These are phyloP conservation scores for Plasmodium vivax DNA, from an alignment of 169 alveolate species.

Conservation along the genomic window DNA sequence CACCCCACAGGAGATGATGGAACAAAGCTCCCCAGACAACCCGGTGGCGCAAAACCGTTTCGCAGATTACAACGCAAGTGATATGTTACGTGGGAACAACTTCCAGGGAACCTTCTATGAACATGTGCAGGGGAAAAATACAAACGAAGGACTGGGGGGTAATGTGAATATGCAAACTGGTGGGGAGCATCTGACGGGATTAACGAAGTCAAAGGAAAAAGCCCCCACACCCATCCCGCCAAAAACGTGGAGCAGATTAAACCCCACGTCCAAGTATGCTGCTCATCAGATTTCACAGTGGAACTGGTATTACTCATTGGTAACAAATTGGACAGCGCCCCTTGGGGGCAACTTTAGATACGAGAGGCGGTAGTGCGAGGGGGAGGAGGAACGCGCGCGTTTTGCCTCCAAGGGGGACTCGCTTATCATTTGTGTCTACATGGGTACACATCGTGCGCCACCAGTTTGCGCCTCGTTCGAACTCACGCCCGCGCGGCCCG, in stretches of 20 bases:
- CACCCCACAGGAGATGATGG: not conserved
- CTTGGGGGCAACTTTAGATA: not conserved
- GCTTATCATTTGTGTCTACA: not conserved
- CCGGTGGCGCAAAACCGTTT: not conserved
- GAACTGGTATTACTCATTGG: constrained; percentile 87
- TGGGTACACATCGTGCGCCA: not conserved
- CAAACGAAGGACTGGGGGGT: constrained; percentile 1
- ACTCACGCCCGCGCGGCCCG: not conserved
- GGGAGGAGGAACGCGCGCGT: not conserved
- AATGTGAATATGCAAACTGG: constrained; percentile 51
- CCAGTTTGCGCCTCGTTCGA: not conserved
- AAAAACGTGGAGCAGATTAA: constrained; percentile 82
- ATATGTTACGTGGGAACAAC: not conserved
- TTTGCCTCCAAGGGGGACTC: not conserved
- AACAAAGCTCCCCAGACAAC: not conserved
- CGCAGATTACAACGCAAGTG: not conserved
- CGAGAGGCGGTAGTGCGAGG: not conserved
- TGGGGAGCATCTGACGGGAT: constrained; percentile 43
- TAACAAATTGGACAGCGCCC: not conserved
- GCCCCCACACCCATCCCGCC: constrained; percentile 44
- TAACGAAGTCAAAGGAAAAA: constrained; percentile 27
- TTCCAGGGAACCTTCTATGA: not conserved
- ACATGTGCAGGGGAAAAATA: not conserved
- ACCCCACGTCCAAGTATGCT: constrained; percentile 78
- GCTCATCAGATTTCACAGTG: constrained; percentile 84